A percentile compares a stretch with the other conserved stretches of the same genome.
phyloP scores from a whole-genome alignment of 768 basidiomycete genomes.

The Coprinellus aureogranulatus region DNA sequence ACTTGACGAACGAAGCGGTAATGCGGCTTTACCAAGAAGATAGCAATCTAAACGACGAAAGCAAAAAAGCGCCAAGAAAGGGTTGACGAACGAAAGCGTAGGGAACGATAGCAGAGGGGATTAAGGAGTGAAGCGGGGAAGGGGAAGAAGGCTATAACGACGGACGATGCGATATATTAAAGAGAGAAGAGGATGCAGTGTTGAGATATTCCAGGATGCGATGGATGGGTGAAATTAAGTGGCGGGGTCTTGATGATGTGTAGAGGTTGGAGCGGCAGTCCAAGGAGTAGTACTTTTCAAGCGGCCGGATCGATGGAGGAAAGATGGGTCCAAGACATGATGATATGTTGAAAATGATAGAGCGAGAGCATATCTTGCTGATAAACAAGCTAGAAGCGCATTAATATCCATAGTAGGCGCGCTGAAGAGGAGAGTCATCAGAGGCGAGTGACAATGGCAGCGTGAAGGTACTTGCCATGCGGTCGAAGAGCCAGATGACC shows the following conservation, averaged over 20 bases:
- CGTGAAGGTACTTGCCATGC: slow-evolving; percentile 32
- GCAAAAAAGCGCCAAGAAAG: neutral
- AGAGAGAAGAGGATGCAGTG: neutral
- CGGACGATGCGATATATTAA: neutral
- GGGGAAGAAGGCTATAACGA: neutral
- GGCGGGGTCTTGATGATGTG: neutral
- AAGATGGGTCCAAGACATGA: slow-evolving; percentile 24
- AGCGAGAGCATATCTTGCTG: slow-evolving; percentile 10
- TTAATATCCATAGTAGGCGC: slow-evolving; percentile 47
- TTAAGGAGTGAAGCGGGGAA: neutral
- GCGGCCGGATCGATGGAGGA: slow-evolving; percentile 14
- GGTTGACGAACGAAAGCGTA: neutral
- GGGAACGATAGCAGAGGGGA: neutral
- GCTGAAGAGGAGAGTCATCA: slow-evolving; percentile 25
- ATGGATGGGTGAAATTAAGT: slow-evolving; percentile 12
- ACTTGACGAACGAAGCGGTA: no score
- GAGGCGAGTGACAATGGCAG: neutral
- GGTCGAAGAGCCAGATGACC: slow-evolving; percentile 83
- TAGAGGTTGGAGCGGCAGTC: slow-evolving; percentile 12
- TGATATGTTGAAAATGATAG: slow-evolving; percentile 20
- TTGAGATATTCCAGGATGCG: slow-evolving; percentile 5
- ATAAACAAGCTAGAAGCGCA: slow-evolving; percentile 12
- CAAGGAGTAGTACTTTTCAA: slow-evolving; percentile 20
- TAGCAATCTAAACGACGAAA: neutral
- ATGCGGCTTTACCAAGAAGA: neutral